Evolutionary conservation across 2,329 filamentous ascomycete genomes (phyloP), one percentile per base, ranked within the genome.

Genomic region (Leptoxyphium fumago): DNA sequence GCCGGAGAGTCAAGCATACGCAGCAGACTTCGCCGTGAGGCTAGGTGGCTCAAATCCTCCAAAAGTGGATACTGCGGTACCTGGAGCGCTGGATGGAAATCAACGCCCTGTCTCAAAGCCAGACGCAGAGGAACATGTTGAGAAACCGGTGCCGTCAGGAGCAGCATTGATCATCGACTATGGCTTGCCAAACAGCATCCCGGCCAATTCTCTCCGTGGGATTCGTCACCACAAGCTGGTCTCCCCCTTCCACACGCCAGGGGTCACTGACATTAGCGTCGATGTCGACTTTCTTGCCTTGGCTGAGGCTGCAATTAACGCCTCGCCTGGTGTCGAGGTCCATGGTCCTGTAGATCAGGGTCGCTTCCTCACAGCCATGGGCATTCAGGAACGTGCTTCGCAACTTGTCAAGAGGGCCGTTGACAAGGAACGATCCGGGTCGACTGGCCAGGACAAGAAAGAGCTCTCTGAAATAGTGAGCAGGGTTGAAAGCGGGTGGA

Each of bases 101-200:
- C 32, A 36, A 36, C 32, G 15, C 13, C 32, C 15, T 13, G 38
- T 50, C 30, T 44, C 49, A 1, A 21, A 46, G 2, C 5, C 15
- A 13, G 15, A 36, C 32, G 11, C 32, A 15, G 54, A 55, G 40
- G 40, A 51, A 10, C 50, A 55, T 1, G 46, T 61, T 5, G 66
- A 71, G 1, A 88, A 85, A 58, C 52, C 69, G 0, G 60, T 59
- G 1, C 78, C 88, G 1, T 81, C 79, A 1, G 91, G 91, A 41
- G 91, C 88, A 8, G 91, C 89, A 1, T 71, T 98, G n/a, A 85
- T 98, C 53, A 77, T 98, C 39, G 91, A 98, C 67, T 98, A 98
- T 64, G 91, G 91, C 14, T 83, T 89, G 4, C 64, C 77, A 2
- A 71, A 78, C 46, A 83, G 75, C 0, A 79, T 98, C 41, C 91